Conservation (phyloP, 176 grass and related monocot genomes). For the Cenchrus fungigraminus region DNA sequence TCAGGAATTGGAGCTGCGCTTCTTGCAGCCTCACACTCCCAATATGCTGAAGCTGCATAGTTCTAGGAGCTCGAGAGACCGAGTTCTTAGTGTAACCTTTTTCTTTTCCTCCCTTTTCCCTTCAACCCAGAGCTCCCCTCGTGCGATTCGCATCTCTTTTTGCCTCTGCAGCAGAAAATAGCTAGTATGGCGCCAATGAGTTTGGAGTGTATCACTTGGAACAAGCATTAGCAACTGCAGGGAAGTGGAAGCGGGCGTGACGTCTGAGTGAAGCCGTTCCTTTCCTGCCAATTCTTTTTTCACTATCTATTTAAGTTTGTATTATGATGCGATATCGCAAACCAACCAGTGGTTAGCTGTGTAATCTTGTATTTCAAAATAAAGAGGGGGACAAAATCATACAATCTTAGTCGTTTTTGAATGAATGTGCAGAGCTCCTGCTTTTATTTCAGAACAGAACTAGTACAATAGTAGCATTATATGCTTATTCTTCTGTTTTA, state of each 20-base stretch:
- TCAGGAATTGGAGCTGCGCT: constrained; percentile 84
- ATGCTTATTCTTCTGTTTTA: background rate
- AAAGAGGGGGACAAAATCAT: constrained; percentile 52
- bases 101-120: constrained; percentile 12
- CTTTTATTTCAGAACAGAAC: background rate
- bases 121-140: constrained; percentile 6
- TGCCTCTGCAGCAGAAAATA: constrained; percentile 46
- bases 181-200: constrained; percentile 30
- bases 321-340: constrained; percentile 36
- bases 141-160: background rate
- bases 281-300: constrained; percentile 45
- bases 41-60: constrained; percentile 57
- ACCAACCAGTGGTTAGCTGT: constrained; percentile 35
- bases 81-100: constrained; percentile 16
- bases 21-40: constrained; percentile 83
- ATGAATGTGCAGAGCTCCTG: constrained; percentile 1
- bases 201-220: constrained; percentile 17
- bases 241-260: constrained; percentile 35
- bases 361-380: constrained; percentile 51
- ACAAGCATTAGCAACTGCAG: constrained; percentile 34
- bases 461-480: background rate
- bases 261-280: constrained; percentile 44
- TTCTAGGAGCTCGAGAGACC: constrained; percentile 28
- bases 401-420: background rate
- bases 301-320: constrained; percentile 35